phyloP scores from a whole-genome alignment of 1,284 basidiomycete genomes.

The Pholiota adiposa region DNA sequence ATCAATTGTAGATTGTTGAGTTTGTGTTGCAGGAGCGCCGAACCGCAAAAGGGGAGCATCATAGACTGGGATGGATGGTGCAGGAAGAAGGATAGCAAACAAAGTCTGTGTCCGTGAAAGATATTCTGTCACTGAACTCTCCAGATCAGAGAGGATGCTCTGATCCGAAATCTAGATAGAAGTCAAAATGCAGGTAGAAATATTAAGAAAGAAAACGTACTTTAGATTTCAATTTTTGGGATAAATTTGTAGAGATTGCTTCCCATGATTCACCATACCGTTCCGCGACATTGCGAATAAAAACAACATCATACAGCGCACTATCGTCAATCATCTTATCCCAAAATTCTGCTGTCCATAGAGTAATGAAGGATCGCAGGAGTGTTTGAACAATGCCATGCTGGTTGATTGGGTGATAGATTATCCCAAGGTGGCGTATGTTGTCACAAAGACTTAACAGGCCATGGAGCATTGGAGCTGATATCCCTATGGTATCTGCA shows the following conservation, averaged over 20 bases:
- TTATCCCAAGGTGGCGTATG: conserved; percentile 56
- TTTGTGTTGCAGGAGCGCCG: conserved; percentile 46
- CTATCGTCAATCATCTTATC: conserved; percentile 7
- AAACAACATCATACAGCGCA: conserved; percentile 49
- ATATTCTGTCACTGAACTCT: conserved; percentile 34
- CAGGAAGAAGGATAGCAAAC: conserved; percentile 49
- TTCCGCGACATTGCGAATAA: conserved; percentile 50
- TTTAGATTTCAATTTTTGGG: conserved; percentile 21
- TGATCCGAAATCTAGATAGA: conserved; percentile 15
- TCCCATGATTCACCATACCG: conserved; percentile 41
- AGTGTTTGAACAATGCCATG: conserved; percentile 39
- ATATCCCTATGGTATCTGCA: conserved; percentile 44
- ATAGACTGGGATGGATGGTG: conserved; percentile 17
- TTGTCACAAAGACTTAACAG: conserved; percentile 57
- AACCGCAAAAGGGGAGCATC: conserved; percentile 40
- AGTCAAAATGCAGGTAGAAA: background rate
- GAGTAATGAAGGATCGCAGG: conserved; percentile 45
- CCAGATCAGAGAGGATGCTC: conserved; percentile 11
- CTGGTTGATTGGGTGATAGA: conserved; percentile 39
- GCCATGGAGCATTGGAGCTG: conserved; percentile 55
- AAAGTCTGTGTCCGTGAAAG: conserved; percentile 52
- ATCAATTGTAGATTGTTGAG: conserved; percentile 52
- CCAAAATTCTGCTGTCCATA: conserved; percentile 32
- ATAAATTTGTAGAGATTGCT: conserved; percentile 27
- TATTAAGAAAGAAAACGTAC: conserved; percentile 13